Evolutionary conservation across 208 protist species (phyloP).

Genomic region (Wallacemonas sp.): DNA sequence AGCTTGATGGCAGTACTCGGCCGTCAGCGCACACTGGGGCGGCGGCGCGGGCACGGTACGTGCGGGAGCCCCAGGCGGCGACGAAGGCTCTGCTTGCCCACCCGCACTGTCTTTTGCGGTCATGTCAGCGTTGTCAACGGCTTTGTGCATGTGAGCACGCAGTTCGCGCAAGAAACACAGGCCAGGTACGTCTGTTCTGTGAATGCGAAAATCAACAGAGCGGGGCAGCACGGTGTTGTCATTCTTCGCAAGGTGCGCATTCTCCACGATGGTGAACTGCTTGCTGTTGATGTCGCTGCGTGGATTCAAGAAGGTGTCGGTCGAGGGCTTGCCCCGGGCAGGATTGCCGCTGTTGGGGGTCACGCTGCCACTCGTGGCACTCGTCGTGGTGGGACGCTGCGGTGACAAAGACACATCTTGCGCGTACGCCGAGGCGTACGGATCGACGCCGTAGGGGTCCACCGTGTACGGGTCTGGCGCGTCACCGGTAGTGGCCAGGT

Average conservation of each 20-base stretch:
- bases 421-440: conserved; percentile 21
- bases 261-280: conserved; percentile 3
- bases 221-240: conserved; percentile 29
- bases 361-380: no score
- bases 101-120: background rate
- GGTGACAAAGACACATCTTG: no score
- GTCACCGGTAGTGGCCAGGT: background rate
- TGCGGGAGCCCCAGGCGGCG: background rate
- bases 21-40: conserved; percentile 7
- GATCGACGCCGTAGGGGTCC: no score
- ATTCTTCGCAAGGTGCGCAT: conserved; percentile 3
- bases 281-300: conserved; percentile 16
- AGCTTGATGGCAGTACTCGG: conserved; percentile 7
- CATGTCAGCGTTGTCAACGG: background rate
- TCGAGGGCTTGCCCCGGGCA: no score
- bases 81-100: background rate
- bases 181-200: conserved; percentile 47
- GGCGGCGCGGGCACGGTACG: no score
- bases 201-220: conserved; percentile 36
- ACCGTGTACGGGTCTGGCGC: conserved; percentile 17
- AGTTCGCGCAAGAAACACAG: conserved; percentile 67
- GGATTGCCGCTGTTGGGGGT: no score
- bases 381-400: no score
- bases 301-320: background rate
- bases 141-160: conserved; percentile 32